These are phyloP conservation scores for Yamadazyma takamatsuzukensis DNA, from an alignment of 805 yeast species.

Conservation along the genomic window DNA sequence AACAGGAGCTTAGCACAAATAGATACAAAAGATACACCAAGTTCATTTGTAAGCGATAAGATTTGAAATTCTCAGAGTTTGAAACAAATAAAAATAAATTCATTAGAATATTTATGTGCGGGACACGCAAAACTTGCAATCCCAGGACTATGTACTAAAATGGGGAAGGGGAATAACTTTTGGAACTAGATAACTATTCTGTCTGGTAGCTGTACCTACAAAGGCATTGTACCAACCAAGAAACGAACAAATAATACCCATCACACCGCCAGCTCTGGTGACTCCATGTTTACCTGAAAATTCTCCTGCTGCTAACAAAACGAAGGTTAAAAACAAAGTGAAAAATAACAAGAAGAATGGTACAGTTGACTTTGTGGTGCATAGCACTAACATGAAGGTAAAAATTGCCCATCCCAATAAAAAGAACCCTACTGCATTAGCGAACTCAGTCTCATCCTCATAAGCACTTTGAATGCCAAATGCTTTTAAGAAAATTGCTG, in stretches of 20 bases:
- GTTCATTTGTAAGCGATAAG: too few species aligned
- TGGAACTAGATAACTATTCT: constrained; percentile 56
- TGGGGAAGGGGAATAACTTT: constrained; percentile 47
- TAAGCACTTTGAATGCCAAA: constrained; percentile 61
- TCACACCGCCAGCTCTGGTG: constrained; percentile 57
- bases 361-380: constrained; percentile 62
- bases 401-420: constrained; percentile 62
- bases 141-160: too few species aligned
- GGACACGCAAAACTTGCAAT: too few species aligned
- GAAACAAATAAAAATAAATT: too few species aligned
- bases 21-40: too few species aligned
- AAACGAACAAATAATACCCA: constrained; percentile 54
- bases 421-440: constrained; percentile 56
- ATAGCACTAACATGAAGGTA: constrained; percentile 49
- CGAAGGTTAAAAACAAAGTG: constrained; percentile 50
- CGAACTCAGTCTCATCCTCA: constrained; percentile 25
- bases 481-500: constrained; percentile 54
- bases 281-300: constrained; percentile 40
- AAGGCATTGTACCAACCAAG: constrained; percentile 62
- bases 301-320: constrained; percentile 51
- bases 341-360: constrained; percentile 58
- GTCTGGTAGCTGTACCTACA: constrained; percentile 56
- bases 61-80: too few species aligned
- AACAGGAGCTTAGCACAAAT: too few species aligned
- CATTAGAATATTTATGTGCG: too few species aligned